These are phyloP conservation scores for Aureobasidium subglaciale DNA, from an alignment of 2,329 filamentous ascomycete species.

Conservation along the genomic window DNA sequence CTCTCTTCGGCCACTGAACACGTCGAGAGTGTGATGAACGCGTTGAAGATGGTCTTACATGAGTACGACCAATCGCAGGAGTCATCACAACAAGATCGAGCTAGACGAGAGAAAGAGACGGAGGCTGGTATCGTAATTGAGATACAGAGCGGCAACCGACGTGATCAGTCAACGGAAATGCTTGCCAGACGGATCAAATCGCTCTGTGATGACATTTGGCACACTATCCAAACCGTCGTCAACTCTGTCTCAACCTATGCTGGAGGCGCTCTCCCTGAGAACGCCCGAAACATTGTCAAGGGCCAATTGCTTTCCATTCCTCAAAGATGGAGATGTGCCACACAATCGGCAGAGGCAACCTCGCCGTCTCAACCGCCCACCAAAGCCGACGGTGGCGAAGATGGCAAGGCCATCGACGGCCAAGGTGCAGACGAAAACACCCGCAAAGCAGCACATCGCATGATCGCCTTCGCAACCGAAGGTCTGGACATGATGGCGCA, in stretches of 20 bases:
- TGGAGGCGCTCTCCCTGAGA: constrained; percentile 84
- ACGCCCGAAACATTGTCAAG: constrained; percentile 75
- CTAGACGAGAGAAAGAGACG: constrained; percentile 17
- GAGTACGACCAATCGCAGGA: constrained; percentile 58
- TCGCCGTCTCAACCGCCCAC: neutral
- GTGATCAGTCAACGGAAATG: constrained; percentile 39
- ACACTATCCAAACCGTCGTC: constrained; percentile 66
- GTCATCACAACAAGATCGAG: constrained; percentile 15
- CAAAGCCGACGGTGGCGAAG: constrained; percentile 19
- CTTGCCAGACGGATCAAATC: constrained; percentile 74
- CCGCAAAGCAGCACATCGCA: constrained; percentile 59
- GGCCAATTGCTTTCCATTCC: constrained; percentile 79
- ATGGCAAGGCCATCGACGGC: constrained; percentile 16
- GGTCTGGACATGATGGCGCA: constrained; percentile 91
- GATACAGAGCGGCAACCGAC: constrained; percentile 14
- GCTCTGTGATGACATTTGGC: constrained; percentile 42
- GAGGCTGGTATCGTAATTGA: constrained; percentile 19
- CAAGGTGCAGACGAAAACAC: constrained; percentile 36
- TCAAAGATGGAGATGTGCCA: constrained; percentile 68
- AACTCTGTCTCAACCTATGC: constrained; percentile 82
- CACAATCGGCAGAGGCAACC: constrained; percentile 27
- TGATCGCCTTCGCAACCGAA: constrained; percentile 80
- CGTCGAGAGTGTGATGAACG: constrained; percentile 66
- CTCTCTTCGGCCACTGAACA: constrained; percentile 75
- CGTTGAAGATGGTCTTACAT: constrained; percentile 67